These are phyloP conservation scores for Viola odorata DNA, from an alignment of 345 rosid species.

Conservation along the genomic window DNA sequence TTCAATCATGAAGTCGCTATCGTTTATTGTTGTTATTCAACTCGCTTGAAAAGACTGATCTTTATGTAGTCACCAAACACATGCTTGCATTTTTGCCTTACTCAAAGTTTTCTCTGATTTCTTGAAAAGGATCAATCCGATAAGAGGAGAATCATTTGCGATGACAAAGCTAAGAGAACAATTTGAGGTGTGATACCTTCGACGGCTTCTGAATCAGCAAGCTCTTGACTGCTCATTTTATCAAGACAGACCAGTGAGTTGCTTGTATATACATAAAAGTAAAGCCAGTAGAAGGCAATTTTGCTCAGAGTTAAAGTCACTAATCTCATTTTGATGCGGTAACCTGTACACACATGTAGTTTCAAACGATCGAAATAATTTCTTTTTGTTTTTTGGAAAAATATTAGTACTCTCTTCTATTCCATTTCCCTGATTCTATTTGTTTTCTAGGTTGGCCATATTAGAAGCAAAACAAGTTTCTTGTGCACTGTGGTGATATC, in stretches of 20 bases:
- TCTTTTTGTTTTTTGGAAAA: background rate
- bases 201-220: conserved; percentile 38
- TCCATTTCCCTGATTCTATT: background rate
- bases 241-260: conserved; percentile 47
- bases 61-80: too few relatives aligned
- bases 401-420: background rate
- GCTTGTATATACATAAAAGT: conserved; percentile 13
- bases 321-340: conserved; percentile 7
- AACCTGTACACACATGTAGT: conserved; percentile 16
- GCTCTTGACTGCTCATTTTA: conserved; percentile 44
- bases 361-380: background rate
- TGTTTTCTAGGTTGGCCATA: conserved; percentile 1
- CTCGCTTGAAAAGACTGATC: too few relatives aligned
- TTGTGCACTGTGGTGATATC: conserved; percentile 5
- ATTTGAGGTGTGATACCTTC: conserved; percentile 48
- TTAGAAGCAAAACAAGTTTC: conserved; percentile 2
- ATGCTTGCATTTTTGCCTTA: conserved; percentile 1
- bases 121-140: conserved; percentile 48
- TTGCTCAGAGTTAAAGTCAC: conserved; percentile 27
- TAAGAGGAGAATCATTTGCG: conserved; percentile 46
- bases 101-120: conserved; percentile 5
- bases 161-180: conserved; percentile 56
- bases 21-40: too few relatives aligned
- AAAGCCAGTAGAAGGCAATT: conserved; percentile 31
- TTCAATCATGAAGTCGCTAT: background rate